Evolutionary conservation across 2,329 filamentous ascomycete species (phyloP), one percentile per base, ranked within the genome.

Genomic region (Ploettnerulaceae sp.): DNA sequence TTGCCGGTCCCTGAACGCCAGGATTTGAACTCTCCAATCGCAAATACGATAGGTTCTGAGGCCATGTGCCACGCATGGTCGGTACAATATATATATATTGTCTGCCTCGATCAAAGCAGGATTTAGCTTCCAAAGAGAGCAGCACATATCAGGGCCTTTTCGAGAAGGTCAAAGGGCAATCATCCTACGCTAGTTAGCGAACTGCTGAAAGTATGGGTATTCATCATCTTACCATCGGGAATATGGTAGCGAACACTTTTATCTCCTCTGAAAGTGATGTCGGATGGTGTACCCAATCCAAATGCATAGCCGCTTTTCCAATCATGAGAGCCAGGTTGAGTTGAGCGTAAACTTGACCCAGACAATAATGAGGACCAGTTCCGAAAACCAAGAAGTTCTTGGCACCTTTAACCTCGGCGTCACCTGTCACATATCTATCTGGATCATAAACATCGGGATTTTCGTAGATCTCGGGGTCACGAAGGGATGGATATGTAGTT

Each of bases 351-450:
- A 83, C 83, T 72, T 97, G 91, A 42, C 91, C 93, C 26, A 97
- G 76, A 67, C 93, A 98, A 74, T 97, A 95, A 71, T 97, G 93
- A 59, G 93, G 88, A 6, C 93, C 93, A 14, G 87, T 90, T 61
- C 93, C 93, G 60, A 98, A 97, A 14, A 97, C 90, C 41, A 98
- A 77, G 75, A 84, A 97, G 74, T 97, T 98, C 83, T 96, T 97
- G 64, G 83, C 72, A 28, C 81, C 81, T 71, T 82, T 85, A 57
- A 82, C 75, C 67, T 85, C 81, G 9, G 91, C 93, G 59, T 90
- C 86, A 49, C 91, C 93, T 2, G 77, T 79, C 67, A 91, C 91
- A 80, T 93, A 97, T 60, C 91, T 81, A 57, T 96, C 89, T 2
- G 91, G 91, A 61, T 95, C 84, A 65, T 89, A 97, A 32, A 76